Conservation (phyloP, 352 stramenopile species). For the Aphanomyces cochlioides region DNA sequence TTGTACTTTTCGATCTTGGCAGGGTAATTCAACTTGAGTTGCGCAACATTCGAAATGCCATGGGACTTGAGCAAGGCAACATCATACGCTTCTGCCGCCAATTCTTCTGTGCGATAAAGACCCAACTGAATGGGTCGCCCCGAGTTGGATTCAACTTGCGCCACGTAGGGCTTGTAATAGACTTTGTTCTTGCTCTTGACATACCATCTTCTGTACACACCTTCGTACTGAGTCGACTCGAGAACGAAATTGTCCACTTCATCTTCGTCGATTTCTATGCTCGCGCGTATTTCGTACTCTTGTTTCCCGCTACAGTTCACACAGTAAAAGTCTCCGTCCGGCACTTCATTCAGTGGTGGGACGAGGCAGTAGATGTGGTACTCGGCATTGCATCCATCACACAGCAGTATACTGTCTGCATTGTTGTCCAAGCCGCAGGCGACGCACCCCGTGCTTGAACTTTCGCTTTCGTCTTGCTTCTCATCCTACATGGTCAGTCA, state of each 20-base stretch:
- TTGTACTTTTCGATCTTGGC: slow-evolving; percentile 24
- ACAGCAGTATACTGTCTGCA: slow-evolving; percentile 76
- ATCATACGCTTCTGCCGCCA: slow-evolving; percentile 78
- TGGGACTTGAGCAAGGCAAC: neutral
- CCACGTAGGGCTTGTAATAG: slow-evolving; percentile 77
- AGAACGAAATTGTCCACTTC: slow-evolving; percentile 34
- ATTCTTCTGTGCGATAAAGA: slow-evolving; percentile 71
- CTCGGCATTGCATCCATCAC: slow-evolving; percentile 79
- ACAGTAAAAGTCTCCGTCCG: slow-evolving; percentile 75
- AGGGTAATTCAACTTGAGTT: slow-evolving; percentile 12
- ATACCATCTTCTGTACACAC: slow-evolving; percentile 43
- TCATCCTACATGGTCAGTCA: neutral
- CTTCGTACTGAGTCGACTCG: slow-evolving; percentile 36
- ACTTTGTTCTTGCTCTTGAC: slow-evolving; percentile 70
- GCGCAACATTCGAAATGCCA: neutral
- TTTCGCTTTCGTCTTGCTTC: neutral
- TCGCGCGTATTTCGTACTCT: slow-evolving; percentile 13
- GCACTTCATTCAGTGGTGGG: slow-evolving; percentile 66
- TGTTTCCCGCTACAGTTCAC: neutral
- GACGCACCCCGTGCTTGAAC: slow-evolving; percentile 43
- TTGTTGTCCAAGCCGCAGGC: slow-evolving; percentile 69
- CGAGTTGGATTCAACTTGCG: slow-evolving; percentile 48
- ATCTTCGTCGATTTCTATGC: slow-evolving; percentile 16
- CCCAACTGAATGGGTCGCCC: slow-evolving; percentile 55
- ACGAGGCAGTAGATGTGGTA: slow-evolving; percentile 83